Evolutionary conservation across 805 yeast species (phyloP).

Genomic region (Candida vaughaniae): DNA sequence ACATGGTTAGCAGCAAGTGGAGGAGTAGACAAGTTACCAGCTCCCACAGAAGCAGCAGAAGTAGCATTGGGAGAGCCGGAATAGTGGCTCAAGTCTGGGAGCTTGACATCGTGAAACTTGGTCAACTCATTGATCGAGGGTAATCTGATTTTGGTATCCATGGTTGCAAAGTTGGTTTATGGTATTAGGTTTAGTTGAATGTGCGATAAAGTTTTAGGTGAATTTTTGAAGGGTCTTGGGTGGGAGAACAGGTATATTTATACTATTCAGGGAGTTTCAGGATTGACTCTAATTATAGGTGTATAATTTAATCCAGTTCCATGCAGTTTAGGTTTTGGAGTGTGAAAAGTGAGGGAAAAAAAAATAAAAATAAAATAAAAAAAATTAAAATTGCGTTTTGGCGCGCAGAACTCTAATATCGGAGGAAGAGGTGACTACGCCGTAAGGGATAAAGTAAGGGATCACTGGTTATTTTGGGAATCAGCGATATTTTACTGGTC

Average conservation of each 20-base stretch:
- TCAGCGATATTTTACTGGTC: not conserved
- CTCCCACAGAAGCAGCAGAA: constrained; percentile 12
- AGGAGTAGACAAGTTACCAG: constrained; percentile 1
- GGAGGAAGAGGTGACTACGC: no score
- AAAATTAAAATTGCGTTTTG: not conserved
- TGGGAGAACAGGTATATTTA: not conserved
- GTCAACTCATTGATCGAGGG: constrained; percentile 30
- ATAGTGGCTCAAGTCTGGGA: constrained; percentile 12
- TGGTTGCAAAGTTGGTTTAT: not conserved
- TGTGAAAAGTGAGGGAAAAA: not conserved
- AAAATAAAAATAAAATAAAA: no score
- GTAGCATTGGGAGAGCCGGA: constrained; percentile 7
- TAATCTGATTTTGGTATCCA: constrained; percentile 17
- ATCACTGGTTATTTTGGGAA: no score
- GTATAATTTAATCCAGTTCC: no score
- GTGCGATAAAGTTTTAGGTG: not conserved
- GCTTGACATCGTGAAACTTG: constrained; percentile 7
- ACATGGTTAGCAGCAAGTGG: not conserved
- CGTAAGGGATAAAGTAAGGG: no score
- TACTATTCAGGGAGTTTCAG: not conserved
- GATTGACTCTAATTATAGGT: not conserved
- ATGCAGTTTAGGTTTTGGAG: not conserved
- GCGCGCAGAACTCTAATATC: not conserved
- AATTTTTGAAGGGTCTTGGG: not conserved
- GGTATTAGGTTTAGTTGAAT: not conserved